Conservation (phyloP, 106 monocot species). For the Apostasia shenzhenica region DNA sequence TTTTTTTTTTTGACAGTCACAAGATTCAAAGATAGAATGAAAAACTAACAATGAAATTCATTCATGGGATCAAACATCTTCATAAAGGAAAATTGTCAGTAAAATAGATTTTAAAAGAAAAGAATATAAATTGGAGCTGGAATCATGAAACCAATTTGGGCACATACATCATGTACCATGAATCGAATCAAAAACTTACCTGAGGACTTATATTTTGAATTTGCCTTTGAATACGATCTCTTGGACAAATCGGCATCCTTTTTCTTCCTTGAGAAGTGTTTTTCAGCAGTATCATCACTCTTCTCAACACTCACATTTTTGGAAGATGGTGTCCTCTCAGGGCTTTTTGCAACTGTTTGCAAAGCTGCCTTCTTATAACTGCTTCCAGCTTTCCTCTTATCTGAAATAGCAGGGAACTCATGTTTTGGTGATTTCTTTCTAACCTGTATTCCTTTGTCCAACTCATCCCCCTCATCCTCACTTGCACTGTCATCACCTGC, state of each 20-base stretch:
- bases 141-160: too few relatives aligned
- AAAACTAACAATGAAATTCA: too few relatives aligned
- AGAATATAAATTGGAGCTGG: too few relatives aligned
- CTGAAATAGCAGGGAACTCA: constrained; percentile 8
- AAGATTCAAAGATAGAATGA: too few relatives aligned
- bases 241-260: constrained; percentile 20
- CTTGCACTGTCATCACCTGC: constrained; percentile 1
- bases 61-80: too few relatives aligned
- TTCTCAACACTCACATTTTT: constrained; percentile 24
- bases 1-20: too few relatives aligned
- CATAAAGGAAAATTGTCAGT: too few relatives aligned
- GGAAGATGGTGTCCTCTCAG: constrained; percentile 26
- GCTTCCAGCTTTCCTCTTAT: constrained; percentile 15
- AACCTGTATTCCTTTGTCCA: constrained; percentile 13
- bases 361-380: constrained; percentile 20
- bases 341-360: constrained; percentile 16
- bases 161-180: too few relatives aligned
- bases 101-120: too few relatives aligned
- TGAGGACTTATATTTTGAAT: constrained; percentile 28
- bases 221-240: constrained; percentile 23
- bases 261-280: constrained; percentile 67
- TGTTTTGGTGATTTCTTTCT: constrained; percentile 25
- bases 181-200: constrained; percentile 22
- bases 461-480: constrained; percentile 5
- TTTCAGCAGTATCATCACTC: constrained; percentile 25